Base-by-base conservation (phyloP, 768 basidiomycete species). In the Austroboletus festivus region DNA sequence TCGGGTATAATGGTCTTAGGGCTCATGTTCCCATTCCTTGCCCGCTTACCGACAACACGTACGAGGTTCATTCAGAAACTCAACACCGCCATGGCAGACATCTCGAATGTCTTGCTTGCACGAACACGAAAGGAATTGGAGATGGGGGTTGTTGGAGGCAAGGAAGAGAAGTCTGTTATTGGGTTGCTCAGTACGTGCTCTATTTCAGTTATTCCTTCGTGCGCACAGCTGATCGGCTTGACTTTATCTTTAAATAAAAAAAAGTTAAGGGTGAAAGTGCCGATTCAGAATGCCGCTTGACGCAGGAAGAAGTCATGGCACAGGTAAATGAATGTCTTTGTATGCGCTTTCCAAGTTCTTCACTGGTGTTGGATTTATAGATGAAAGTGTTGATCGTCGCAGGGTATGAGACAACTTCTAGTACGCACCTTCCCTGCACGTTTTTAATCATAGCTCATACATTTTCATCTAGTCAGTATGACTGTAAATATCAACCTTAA, bases 291-390 rank as follows among this genome's bases (percentile, higher is more conserved):
- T 37, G 19, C 35, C 35, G 19, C n/a, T 19, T 37, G 35, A 37
- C 35, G 12, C 16, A 7, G 11, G 35, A 37, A 7, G 35, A 37
- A 37, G 18, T 37, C n/a, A 19, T 37, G 18, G 35, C 35, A 2
- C 35, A 37, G 35, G 35, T 37, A 37, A 19, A 19, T 37, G 33
- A 33, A 10, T 33, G 7, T 33, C 3, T 37, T 37, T 34, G 5
- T 34, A 34, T 15, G 16, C 33, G 5, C 12, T 34, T 13, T n/a
- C 33, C 4, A n/a, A 5, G 5, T 34, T 13, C 13, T 6, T 37
- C 62, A 9, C 18, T 70, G 35, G 68, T 18, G 42, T 55, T 18
- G 39, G 65, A 21, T 24, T 26, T 30, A n/a, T 38, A 59, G 58
- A 57, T 59, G 50, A 37, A 37, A 19, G 4, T 37, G 35, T 37